A percentile compares a stretch with the other conserved stretches of the same genome.
Evolutionary conservation across 73 alveolate genomes (phyloP).

Genomic region (Durusdinium trenchii): DNA sequence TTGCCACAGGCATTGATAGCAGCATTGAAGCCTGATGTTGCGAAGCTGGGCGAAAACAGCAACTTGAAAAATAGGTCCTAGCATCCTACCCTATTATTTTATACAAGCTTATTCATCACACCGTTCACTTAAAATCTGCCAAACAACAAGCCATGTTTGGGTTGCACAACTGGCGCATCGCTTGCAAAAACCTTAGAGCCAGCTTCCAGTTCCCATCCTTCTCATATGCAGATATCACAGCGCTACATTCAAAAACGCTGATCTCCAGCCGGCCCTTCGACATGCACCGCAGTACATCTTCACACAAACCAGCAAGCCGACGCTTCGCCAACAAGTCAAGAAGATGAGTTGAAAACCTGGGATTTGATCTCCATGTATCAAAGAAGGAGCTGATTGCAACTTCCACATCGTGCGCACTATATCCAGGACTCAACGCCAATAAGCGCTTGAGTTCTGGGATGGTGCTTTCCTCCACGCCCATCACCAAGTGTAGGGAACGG

Average conservation of each 20-base stretch:
- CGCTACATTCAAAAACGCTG: conserved; percentile 48
- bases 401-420: neutral
- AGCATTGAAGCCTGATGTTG: neutral
- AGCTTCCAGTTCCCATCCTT: neutral
- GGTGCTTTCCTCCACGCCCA: no score
- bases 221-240: conserved; percentile 17
- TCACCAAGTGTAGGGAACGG: no score
- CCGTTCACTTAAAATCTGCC: neutral
- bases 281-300: conserved; percentile 24
- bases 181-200: neutral
- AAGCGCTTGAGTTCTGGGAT: no score
- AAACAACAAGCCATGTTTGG: neutral
- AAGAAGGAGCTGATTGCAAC: neutral
- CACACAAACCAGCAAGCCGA: neutral
- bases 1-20: conserved; percentile 30
- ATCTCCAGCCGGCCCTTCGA: conserved; percentile 33
- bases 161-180: neutral
- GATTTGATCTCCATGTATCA: neutral
- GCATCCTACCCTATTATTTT: no score
- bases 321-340: conserved; percentile 7
- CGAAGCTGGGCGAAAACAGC: neutral
- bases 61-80: neutral
- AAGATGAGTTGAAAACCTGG: neutral
- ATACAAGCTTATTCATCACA: no score
- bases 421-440: no score